Base-by-base conservation (phyloP, 2,329 filamentous ascomycete genomes). In the Amphichorda felina region DNA sequence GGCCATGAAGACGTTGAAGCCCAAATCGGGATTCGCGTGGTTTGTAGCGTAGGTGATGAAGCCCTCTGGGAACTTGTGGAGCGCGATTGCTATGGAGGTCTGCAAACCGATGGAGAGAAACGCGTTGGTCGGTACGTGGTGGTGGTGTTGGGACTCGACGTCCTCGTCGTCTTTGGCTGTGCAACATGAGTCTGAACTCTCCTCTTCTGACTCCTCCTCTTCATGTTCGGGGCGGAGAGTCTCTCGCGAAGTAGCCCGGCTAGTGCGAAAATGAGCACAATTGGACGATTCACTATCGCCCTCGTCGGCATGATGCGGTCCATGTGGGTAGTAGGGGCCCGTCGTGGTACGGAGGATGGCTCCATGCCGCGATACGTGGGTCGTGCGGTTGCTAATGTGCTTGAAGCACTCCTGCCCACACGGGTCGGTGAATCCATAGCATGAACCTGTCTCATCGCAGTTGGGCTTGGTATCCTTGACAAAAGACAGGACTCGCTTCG, bases 1-100 rank as follows among this genome's bases (percentile, higher is more conserved):
- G 1, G 91, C 89, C 56, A 96, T 74, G 61, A 98, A 98, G 37
- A 98, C 86, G 35, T 84, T 82, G 57, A 94, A 77, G 15, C 91
- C 91, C 0, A 98, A 74, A 0, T 72, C 68, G 0, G 91, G 88
- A 54, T 88, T 96, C 10, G 87, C 89, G 53, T 98, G 91, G 57
- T 96, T 98, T 8, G 91, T 95, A 8, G 91, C 89, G 54, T 93
- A 98, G 1, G 89, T 96, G 46, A 98, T 80, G 54, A 82, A 82
- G 16, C 77, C 77, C 49, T 81, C 91, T 2, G 91, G 91, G 25
- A 96, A 81, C 55, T 98, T 98, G 64, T 98, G 91, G 2, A 98
- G 66, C 7, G 89, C 87, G 43, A 98, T 96, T 5, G 91, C 91
- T 34, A 95, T 79, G 13, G 85, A 89, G 0, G 91, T 96, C 57